phyloP scores from a whole-genome alignment of 129 eudicot species.

The Helianthus tuberosus region DNA sequence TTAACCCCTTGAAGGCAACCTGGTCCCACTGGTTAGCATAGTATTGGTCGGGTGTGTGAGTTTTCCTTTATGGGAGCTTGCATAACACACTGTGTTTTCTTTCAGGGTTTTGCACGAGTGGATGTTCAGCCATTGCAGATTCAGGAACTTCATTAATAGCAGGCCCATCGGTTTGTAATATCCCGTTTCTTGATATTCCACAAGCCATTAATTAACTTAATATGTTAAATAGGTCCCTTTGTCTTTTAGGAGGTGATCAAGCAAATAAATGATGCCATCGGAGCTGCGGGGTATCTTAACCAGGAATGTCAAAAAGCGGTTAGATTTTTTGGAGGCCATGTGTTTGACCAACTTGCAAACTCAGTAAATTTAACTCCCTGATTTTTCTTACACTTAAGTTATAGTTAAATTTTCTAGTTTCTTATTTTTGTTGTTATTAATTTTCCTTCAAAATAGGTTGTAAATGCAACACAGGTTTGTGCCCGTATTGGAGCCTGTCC shows the following conservation, averaged over 20 bases:
- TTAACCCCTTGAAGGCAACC: no score
- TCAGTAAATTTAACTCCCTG: constrained; percentile 32
- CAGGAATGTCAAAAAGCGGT: constrained; percentile 59
- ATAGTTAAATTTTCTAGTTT: background rate
- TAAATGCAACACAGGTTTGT: constrained; percentile 59
- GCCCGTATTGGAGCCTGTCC: constrained; percentile 40
- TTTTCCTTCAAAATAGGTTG: constrained; percentile 36
- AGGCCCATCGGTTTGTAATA: constrained; percentile 66
- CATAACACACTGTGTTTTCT: background rate
- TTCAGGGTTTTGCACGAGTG: constrained; percentile 45
- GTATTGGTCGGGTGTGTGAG: no score
- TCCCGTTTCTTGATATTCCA: background rate
- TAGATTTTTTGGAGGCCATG: constrained; percentile 48
- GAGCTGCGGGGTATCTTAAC: constrained; percentile 60
- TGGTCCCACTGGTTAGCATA: no score
- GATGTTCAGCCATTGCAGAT: constrained; percentile 80
- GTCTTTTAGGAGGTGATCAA: constrained; percentile 49
- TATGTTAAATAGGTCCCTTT: background rate
- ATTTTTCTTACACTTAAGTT: background rate
- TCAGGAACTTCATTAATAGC: constrained; percentile 83
- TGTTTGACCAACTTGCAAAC: constrained; percentile 46
- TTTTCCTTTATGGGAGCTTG: background rate
- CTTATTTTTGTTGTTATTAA: background rate
- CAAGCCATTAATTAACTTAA: background rate
- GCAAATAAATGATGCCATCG: constrained; percentile 71